phyloP scores from a whole-genome alignment of 1,139 yeast genomes.

The Hansenula anomala region DNA sequence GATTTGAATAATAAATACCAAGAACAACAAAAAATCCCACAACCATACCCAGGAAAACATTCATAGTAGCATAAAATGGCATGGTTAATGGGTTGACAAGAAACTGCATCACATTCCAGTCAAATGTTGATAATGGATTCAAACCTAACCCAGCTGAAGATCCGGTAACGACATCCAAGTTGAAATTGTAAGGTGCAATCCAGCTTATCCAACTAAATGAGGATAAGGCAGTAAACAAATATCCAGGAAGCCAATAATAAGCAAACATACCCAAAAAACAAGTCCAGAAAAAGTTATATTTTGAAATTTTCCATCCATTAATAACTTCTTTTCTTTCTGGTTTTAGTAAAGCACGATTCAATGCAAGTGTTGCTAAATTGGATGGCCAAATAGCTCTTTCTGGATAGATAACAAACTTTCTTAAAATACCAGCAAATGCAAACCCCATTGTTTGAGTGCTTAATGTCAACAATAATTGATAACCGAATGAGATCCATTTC shows the following conservation, averaged over 20 bases:
- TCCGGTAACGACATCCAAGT: slow-evolving; percentile 53
- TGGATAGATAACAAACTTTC: slow-evolving; percentile 56
- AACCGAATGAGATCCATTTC: slow-evolving; percentile 40
- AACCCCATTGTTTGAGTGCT: slow-evolving; percentile 58
- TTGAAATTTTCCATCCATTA: slow-evolving; percentile 48
- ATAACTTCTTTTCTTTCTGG: slow-evolving; percentile 36
- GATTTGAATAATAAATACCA: slow-evolving; percentile 43
- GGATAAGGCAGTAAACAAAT: slow-evolving; percentile 43
- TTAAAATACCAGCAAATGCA: slow-evolving; percentile 57
- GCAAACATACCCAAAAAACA: slow-evolving; percentile 34
- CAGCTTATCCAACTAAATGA: slow-evolving; percentile 61
- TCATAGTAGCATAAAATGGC: slow-evolving; percentile 54
- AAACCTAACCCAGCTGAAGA: slow-evolving; percentile 42
- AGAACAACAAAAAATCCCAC: slow-evolving; percentile 38
- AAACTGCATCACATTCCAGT: slow-evolving; percentile 45
- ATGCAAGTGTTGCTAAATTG: slow-evolving; percentile 48
- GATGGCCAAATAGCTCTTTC: slow-evolving; percentile 54
- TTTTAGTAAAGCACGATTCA: slow-evolving; percentile 46
- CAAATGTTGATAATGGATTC: slow-evolving; percentile 50
- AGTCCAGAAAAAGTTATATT: slow-evolving; percentile 41
- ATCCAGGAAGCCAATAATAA: slow-evolving; percentile 57
- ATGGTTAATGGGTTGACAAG: slow-evolving; percentile 65
- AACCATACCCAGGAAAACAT: slow-evolving; percentile 43
- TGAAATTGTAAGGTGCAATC: slow-evolving; percentile 52
- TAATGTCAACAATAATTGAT: slow-evolving; percentile 41